Base-by-base conservation (phyloP, 2,329 filamentous ascomycete genomes). In the Fusarium tuaranense region DNA sequence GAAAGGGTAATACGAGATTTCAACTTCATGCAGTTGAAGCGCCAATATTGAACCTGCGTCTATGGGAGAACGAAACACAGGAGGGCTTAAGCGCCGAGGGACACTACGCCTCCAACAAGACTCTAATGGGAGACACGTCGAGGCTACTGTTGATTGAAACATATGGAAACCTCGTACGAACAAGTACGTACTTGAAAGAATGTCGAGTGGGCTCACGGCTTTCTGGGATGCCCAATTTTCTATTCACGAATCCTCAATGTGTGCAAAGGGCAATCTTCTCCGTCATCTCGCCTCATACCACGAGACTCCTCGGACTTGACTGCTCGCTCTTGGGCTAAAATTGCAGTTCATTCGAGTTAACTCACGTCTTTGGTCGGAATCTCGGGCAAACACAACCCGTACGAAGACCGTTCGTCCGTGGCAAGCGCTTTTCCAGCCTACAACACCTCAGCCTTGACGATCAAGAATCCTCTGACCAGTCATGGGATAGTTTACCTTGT, bases 401-500 rank as follows among this genome's bases (percentile, higher is more conserved):
- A 34, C 38, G 44, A 67, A 30, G 22, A 20, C 41, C 27, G 6
- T 55, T 55, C 7, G 7, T 12, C 48, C 25, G 18, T 64, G 53
- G 61, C 53, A 64, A 72, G 57, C 34, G 27, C 38, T 55, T 39
- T 34, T 55, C 38, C 20, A 48, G 57, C 30, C 39, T 68, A 38
- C 44, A 48, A 55, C 46, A 48, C 18, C 38, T 34, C 13, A 39
- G 51, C 36, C 46, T 16, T 27, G 27, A 39, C 58, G 27, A 53
- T 58, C n/a, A 38, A 34, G 51, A 48, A 34, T 51, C 62, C 58
- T 51, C 16, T 44, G 27, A 22, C 48, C 64, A 38, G 34, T 44
- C 46, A 57, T 63, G 62, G 62, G 41, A 55, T 53, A 55, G 55
- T 32, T 48, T 48, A 9, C 59, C 62, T 72, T 44, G 48, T 57